A percentile compares a stretch with the other conserved stretches of the same genome.
Conservation (phyloP, 1,284 basidiomycete genomes). For the Phellopilus nigrolimitatus region DNA sequence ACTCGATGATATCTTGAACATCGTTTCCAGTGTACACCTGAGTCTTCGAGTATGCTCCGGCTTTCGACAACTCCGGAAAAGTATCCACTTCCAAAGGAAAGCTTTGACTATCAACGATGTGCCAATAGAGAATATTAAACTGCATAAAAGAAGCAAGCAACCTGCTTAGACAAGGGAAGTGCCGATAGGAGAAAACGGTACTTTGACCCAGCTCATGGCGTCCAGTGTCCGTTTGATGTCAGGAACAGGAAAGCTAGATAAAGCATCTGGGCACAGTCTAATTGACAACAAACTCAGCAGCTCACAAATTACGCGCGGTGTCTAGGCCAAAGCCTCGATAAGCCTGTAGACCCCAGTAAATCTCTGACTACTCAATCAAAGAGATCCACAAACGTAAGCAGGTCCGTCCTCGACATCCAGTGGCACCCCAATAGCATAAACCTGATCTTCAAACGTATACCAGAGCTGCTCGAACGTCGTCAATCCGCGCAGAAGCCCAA, state of each 20-base stretch:
- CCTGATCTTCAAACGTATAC: constrained; percentile 47
- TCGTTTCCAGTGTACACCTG: constrained; percentile 59
- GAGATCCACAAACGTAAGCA: constrained; percentile 44
- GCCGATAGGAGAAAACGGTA: constrained; percentile 29
- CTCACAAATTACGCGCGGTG: constrained; percentile 61
- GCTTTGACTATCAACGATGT: constrained; percentile 70
- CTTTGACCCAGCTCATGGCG: constrained; percentile 86
- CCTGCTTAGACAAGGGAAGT: constrained; percentile 22
- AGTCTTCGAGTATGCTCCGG: constrained; percentile 63
- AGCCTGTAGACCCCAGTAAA: constrained; percentile 38
- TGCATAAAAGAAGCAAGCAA: constrained; percentile 25
- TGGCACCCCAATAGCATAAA: constrained; percentile 59
- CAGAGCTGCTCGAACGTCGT: constrained; percentile 81
- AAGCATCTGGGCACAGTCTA: constrained; percentile 32
- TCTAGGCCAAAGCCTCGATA: constrained; percentile 83
- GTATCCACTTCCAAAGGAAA: constrained; percentile 70
- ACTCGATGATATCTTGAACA: constrained; percentile 59
- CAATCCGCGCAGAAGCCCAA: constrained; percentile 78
- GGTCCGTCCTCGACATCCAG: constrained; percentile 58
- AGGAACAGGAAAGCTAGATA: constrained; percentile 53
- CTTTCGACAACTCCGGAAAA: constrained; percentile 55
- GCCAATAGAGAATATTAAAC: constrained; percentile 79
- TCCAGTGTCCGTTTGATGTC: constrained; percentile 75
- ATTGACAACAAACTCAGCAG: constrained; percentile 35
- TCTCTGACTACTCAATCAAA: neutral